Conservation (phyloP, 2,329 filamentous ascomycete species). For the Macrophomina tecta region DNA sequence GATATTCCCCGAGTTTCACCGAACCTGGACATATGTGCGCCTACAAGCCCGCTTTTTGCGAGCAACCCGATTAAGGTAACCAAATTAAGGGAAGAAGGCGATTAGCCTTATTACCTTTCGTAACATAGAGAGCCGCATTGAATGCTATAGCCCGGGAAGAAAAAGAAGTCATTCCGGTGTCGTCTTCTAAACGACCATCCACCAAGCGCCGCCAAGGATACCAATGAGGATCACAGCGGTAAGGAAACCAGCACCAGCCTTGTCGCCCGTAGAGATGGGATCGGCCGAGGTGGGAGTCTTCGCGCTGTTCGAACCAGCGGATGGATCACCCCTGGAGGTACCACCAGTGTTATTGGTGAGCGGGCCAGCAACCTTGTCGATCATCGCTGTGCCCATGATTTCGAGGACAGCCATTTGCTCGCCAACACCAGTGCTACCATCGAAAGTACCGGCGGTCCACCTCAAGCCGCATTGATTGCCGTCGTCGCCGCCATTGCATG, state of each 20-base stretch:
- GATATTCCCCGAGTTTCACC: neutral
- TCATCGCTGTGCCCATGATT: constrained; percentile 53
- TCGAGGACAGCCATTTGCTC: constrained; percentile 66
- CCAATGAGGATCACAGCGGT: constrained; percentile 64
- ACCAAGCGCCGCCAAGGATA: constrained; percentile 62
- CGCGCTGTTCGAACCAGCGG: constrained; percentile 43
- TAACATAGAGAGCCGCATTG: neutral
- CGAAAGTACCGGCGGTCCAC: constrained; percentile 52
- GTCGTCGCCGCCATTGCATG: constrained; percentile 58
- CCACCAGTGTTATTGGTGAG: constrained; percentile 60
- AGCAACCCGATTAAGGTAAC: neutral
- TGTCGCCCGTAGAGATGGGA: constrained; percentile 64
- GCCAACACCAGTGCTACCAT: constrained; percentile 59
- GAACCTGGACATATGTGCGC: neutral
- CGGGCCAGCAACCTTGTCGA: constrained; percentile 22
- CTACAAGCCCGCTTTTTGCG: neutral
- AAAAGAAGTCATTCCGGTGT: neutral
- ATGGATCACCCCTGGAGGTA: constrained; percentile 55
- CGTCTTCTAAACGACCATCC: constrained; percentile 53
- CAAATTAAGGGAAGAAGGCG: neutral
- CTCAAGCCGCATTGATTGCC: constrained; percentile 54
- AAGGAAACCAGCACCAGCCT: constrained; percentile 70
- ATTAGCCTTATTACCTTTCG: neutral
- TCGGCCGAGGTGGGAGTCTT: constrained; percentile 39
- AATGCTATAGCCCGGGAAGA: neutral